Percentiles rank a stretch among this genome's conserved stretches.
These are phyloP conservation scores for Trichoderma aggressivum DNA, from an alignment of 2,329 filamentous ascomycete genomes.

Conservation along the genomic window DNA sequence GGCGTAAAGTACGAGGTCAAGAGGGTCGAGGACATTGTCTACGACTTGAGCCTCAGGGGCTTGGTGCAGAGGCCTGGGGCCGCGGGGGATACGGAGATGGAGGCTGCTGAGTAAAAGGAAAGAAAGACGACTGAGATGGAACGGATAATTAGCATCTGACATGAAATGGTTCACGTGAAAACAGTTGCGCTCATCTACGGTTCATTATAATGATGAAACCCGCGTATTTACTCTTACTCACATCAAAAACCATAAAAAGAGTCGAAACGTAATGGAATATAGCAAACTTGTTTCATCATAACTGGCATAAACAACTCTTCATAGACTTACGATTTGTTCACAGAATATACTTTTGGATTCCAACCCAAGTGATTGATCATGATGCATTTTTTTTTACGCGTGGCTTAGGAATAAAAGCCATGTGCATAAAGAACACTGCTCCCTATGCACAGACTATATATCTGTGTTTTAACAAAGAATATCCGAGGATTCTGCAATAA, in stretches of 20 bases:
- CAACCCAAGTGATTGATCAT: neutral
- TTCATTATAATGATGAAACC: neutral
- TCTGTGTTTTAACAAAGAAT: neutral
- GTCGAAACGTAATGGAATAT: neutral
- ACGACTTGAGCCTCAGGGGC: slow-evolving; percentile 85
- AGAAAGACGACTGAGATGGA: neutral
- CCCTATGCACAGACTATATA: neutral
- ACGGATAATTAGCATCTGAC: neutral
- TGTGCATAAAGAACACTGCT: neutral
- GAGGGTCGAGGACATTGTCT: slow-evolving; percentile 96
- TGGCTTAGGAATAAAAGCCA: neutral
- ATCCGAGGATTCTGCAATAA: neutral
- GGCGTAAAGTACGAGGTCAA: slow-evolving; percentile 97
- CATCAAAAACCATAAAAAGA: neutral
- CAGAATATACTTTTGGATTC: neutral
- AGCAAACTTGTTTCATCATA: neutral
- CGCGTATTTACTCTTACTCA: no score
- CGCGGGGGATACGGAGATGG: slow-evolving; percentile 38
- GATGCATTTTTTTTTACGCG: neutral
- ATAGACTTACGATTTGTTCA: neutral
- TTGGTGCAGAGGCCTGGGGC: slow-evolving; percentile 57
- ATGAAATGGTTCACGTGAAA: neutral
- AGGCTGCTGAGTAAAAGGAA: slow-evolving; percentile 23
- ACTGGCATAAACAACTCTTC: neutral
- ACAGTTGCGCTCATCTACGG: neutral